Percentiles rank a stretch among this genome's conserved stretches.
Evolutionary conservation across 768 basidiomycete genomes (phyloP).

Genomic region (Pleurotus tuoliensis): DNA sequence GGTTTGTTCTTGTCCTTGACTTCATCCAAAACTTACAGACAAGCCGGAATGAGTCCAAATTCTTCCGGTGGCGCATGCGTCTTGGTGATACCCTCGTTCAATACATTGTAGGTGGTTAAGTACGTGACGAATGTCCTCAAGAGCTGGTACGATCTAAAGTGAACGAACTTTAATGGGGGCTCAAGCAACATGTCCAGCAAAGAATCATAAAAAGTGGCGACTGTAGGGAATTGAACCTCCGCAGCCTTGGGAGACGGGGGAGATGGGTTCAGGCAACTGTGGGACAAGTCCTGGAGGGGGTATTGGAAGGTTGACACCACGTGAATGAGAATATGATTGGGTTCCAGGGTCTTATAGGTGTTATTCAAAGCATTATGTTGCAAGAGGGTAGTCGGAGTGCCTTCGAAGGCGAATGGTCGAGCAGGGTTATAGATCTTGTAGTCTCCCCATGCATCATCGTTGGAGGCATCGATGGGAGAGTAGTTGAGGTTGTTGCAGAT

Average conservation of each 20-base stretch:
- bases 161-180: not conserved
- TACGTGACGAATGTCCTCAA: not conserved
- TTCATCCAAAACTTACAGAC: not conserved
- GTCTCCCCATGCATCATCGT: not conserved
- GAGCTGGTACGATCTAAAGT: not conserved
- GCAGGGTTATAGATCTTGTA: not conserved
- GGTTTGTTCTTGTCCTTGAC: slow-evolving; percentile 1
- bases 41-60: not conserved
- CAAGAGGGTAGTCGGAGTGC: not conserved
- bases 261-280: slow-evolving; percentile 10
- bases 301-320: slow-evolving; percentile 9
- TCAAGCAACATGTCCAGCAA: not conserved
- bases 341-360: not conserved
- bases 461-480: not conserved
- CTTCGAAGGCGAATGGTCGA: not conserved
- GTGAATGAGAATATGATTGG: slow-evolving; percentile 11
- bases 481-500: not conserved
- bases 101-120: not conserved
- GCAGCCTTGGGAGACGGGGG: slow-evolving; percentile 6
- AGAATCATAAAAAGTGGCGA: slow-evolving; percentile 4
- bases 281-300: slow-evolving; percentile 11
- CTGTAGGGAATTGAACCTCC: slow-evolving; percentile 13
- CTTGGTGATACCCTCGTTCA: not conserved
- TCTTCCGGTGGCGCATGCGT: not conserved
- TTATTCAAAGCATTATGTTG: not conserved